Conservation (phyloP, 371 early-diverging fungal genomes). For the Umbelopsis sp. region DNA sequence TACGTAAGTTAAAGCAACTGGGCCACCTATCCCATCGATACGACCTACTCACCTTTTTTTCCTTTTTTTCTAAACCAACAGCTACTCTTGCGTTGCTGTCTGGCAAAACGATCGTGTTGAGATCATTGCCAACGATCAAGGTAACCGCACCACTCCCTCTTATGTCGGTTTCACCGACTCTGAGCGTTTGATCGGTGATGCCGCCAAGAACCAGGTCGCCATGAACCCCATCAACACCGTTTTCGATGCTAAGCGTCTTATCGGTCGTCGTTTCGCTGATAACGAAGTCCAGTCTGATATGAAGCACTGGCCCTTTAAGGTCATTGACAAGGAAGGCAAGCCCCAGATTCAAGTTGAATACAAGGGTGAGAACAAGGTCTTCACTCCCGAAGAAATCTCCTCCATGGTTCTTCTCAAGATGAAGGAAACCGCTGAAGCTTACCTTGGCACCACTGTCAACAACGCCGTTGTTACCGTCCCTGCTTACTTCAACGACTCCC, state of each 20-base stretch:
- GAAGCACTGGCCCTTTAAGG: constrained; percentile 93
- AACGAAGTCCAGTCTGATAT: constrained; percentile 90
- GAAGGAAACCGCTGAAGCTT: constrained; percentile 91
- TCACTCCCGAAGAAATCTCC: constrained; percentile 94
- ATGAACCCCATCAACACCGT: constrained; percentile 91
- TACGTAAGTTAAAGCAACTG: constrained; percentile 81
- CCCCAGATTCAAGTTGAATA: constrained; percentile 84
- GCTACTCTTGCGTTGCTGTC: constrained; percentile 99
- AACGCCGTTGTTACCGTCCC: constrained; percentile 98
- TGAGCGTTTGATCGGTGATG: constrained; percentile 94
- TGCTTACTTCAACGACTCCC: constrained; percentile 96
- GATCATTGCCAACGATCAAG: constrained; percentile 98
- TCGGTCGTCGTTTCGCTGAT: constrained; percentile 94
- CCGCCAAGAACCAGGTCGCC: constrained; percentile 93
- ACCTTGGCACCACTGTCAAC: constrained; percentile 83
- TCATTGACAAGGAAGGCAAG: constrained; percentile 81
- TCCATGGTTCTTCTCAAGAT: constrained; percentile 92
- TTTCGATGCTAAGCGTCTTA: constrained; percentile 97
- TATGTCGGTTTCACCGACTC: constrained; percentile 93
- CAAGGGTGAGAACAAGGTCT: constrained; percentile 86
- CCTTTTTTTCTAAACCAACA: constrained; percentile 52
- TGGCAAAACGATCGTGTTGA: constrained; percentile 97
- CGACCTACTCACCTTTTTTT: neutral
- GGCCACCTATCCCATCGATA: neutral
- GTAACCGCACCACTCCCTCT: constrained; percentile 96